Evolutionary conservation across 164 flowering plant species (phyloP).

Genomic region (Echeveria elegans): DNA sequence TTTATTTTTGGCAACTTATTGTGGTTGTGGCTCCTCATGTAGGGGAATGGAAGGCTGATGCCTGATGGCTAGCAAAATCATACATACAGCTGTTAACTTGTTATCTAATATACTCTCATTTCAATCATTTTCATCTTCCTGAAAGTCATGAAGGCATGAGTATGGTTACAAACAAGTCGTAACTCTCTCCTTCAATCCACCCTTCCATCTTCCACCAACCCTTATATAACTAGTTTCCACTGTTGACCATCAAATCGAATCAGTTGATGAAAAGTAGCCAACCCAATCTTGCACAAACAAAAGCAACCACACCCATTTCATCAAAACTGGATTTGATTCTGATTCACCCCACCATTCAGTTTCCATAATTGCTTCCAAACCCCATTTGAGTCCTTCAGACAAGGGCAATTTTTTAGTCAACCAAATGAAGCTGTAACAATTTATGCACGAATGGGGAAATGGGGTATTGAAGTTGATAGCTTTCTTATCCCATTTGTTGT

Average conservation of each 20-base stretch:
- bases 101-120: no score
- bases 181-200: slow-evolving; percentile 17
- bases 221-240: slow-evolving; percentile 10
- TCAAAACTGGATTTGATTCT: no score
- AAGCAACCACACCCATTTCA: no score
- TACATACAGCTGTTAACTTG: no score
- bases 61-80: no score
- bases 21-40: no score
- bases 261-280: slow-evolving; percentile 9
- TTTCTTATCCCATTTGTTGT: slow-evolving; percentile 39
- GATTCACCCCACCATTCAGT: slow-evolving; percentile 13
- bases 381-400: no score
- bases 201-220: slow-evolving; percentile 16
- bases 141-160: no score
- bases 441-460: slow-evolving; percentile 33
- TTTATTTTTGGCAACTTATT: no score
- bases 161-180: slow-evolving; percentile 18
- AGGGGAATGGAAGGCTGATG: no score
- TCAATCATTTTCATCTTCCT: no score
- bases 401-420: no score
- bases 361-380: slow-evolving; percentile 2
- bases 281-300: slow-evolving; percentile 29
- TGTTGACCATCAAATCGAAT: slow-evolving; percentile 3
- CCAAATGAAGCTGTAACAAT: slow-evolving; percentile 28
- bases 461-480: slow-evolving; percentile 25